Percentiles rank a stretch among this genome's conserved stretches.
phyloP scores from a whole-genome alignment of 1,284 basidiomycete species.

The Ceratobasidium sp. region DNA sequence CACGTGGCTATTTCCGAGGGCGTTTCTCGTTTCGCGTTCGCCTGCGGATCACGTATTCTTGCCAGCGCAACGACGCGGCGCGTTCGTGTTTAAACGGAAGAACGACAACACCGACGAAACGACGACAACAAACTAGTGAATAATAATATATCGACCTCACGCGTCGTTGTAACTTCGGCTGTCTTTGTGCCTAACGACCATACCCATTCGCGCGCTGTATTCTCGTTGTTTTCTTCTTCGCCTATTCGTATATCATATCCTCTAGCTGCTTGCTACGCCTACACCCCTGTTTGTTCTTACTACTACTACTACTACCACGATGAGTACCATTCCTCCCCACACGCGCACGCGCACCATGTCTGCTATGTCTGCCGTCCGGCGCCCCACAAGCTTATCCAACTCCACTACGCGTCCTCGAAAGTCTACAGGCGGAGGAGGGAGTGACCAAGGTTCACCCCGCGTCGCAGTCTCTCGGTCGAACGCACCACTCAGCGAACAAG shows the following conservation, averaged over 20 bases:
- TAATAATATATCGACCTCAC: background rate
- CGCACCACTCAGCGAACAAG: background rate
- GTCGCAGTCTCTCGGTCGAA: background rate
- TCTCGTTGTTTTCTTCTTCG: conserved; percentile 3
- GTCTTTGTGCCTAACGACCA: conserved; percentile 34
- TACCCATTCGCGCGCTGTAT: background rate
- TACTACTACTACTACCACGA: background rate
- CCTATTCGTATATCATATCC: background rate
- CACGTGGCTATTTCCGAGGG: conserved; percentile 11
- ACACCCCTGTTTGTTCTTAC: background rate
- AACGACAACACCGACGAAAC: background rate
- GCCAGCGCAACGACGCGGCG: conserved; percentile 39
- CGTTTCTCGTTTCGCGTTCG: conserved; percentile 33
- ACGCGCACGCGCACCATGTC: conserved; percentile 40
- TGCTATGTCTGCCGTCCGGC: conserved; percentile 20
- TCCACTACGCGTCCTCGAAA: conserved; percentile 8
- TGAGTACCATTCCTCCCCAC: conserved; percentile 16
- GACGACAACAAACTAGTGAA: background rate
- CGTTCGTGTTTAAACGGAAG: background rate
- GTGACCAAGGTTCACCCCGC: background rate
- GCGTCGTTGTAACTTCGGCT: background rate
- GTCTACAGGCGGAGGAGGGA: background rate
- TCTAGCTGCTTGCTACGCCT: background rate
- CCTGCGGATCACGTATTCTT: conserved; percentile 35
- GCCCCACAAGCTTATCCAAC: conserved; percentile 10